Evolutionary conservation across 768 basidiomycete species (phyloP).

Genomic region (Kockovaella imperatae): DNA sequence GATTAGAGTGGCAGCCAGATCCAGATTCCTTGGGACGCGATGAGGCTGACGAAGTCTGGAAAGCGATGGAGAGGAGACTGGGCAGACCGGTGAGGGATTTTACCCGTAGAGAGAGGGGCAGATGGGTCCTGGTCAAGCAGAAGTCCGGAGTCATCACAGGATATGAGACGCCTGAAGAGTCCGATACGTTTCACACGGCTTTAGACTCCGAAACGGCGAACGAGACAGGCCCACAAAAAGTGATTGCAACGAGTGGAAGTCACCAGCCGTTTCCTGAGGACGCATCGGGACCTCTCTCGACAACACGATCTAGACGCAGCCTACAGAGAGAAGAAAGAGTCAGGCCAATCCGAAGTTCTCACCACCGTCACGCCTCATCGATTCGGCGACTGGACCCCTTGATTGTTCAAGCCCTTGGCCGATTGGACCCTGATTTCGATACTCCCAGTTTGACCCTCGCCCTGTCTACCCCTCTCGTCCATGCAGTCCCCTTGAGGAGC

Average conservation of each 20-base stretch:
- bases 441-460: too few species aligned
- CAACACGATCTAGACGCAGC: not conserved
- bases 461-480: conserved; percentile 21
- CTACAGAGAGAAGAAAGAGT: conserved; percentile 6
- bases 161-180: too few species aligned
- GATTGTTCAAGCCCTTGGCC: not conserved
- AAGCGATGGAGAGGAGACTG: conserved; percentile 9
- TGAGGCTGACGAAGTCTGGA: conserved; percentile 14
- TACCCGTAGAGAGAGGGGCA: conserved; percentile 1
- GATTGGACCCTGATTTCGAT: conserved; percentile 15
- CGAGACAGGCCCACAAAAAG: too few species aligned
- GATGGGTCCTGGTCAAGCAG: conserved; percentile 8
- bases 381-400: not conserved
- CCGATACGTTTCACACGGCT: too few species aligned
- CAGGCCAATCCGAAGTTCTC: conserved; percentile 7
- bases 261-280: not conserved
- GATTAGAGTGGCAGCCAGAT: conserved; percentile 17
- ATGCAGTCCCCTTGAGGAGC: conserved; percentile 9
- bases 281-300: conserved; percentile 2
- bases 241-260: not conserved
- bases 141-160: too few species aligned
- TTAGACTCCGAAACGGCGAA: too few species aligned
- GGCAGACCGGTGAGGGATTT: not conserved
- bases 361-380: not conserved
- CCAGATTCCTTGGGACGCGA: conserved; percentile 6